Percentiles rank a stretch among this genome's conserved stretches.
These are phyloP conservation scores for Pseudogymnoascus sp. DNA, from an alignment of 2,329 filamentous ascomycete species.

Conservation along the genomic window DNA sequence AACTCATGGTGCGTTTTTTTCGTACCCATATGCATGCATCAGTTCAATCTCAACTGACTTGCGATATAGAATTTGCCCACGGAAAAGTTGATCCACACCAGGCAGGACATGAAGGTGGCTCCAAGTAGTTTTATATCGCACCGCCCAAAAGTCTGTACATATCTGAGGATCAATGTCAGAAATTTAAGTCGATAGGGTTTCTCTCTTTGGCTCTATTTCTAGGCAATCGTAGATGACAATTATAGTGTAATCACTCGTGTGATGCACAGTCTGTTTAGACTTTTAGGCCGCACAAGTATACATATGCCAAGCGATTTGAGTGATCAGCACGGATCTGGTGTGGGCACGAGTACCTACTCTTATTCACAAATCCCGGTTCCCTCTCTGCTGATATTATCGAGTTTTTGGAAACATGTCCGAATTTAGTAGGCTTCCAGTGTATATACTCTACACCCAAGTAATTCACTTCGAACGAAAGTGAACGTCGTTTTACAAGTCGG, in stretches of 20 bases:
- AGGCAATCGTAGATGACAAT: too few relatives aligned
- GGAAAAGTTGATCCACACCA: conserved; percentile 34
- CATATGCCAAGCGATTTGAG: background rate
- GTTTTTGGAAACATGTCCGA: background rate
- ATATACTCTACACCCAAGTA: background rate
- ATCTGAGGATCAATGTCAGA: background rate
- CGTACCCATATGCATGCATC: background rate
- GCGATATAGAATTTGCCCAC: conserved; percentile 29
- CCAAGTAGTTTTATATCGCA: background rate
- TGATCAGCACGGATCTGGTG: background rate
- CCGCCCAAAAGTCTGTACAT: background rate
- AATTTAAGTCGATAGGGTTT: background rate
- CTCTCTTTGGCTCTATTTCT: background rate
- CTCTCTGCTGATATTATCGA: background rate
- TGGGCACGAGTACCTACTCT: background rate
- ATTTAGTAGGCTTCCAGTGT: background rate
- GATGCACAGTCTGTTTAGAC: background rate
- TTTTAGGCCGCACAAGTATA: background rate
- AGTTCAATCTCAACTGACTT: background rate
- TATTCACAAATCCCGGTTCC: background rate
- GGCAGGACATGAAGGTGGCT: conserved; percentile 32
- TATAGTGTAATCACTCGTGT: background rate
- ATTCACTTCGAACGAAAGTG: background rate
- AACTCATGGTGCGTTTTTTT: conserved; percentile 20
- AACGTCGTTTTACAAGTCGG: background rate